phyloP scores from a whole-genome alignment of 306 rosid genomes.

The Lupinus albus region DNA sequence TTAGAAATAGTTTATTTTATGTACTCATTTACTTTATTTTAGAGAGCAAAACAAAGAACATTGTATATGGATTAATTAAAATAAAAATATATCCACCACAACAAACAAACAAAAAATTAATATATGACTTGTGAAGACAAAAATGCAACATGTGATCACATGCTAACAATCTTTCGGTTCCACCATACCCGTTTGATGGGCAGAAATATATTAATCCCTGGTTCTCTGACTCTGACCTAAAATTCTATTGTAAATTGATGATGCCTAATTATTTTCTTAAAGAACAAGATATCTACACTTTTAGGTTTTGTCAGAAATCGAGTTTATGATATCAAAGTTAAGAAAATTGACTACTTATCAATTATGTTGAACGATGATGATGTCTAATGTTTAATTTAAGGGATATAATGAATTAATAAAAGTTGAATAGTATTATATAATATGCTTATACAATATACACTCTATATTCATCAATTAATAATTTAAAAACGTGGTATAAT shows the following conservation, averaged over 20 bases:
- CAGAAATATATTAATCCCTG: constrained; percentile 30
- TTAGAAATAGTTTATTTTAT: constrained; percentile 26
- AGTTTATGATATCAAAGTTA: too few species aligned
- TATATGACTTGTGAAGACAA: constrained; percentile 47
- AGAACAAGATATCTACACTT: too few species aligned
- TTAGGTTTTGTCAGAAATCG: too few species aligned
- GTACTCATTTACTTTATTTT: background rate
- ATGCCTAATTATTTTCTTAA: background rate
- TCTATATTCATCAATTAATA: too few species aligned
- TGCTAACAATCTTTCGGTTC: constrained; percentile 60
- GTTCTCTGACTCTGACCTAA: constrained; percentile 8
- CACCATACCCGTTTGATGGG: constrained; percentile 61
- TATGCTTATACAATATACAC: too few species aligned
- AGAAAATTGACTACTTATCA: too few species aligned
- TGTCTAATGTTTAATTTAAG: too few species aligned
- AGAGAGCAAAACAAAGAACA: constrained; percentile 23
- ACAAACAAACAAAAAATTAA: background rate
- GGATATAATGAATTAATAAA: too few species aligned
- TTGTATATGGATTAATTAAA: background rate
- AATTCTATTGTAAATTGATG: background rate
- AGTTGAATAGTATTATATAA: too few species aligned
- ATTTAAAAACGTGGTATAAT: too few species aligned
- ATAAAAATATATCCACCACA: background rate
- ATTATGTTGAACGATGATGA: too few species aligned
- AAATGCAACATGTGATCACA: constrained; percentile 79